Conservation (phyloP, 1,139 yeast species). For the Taphrina confusa region DNA sequence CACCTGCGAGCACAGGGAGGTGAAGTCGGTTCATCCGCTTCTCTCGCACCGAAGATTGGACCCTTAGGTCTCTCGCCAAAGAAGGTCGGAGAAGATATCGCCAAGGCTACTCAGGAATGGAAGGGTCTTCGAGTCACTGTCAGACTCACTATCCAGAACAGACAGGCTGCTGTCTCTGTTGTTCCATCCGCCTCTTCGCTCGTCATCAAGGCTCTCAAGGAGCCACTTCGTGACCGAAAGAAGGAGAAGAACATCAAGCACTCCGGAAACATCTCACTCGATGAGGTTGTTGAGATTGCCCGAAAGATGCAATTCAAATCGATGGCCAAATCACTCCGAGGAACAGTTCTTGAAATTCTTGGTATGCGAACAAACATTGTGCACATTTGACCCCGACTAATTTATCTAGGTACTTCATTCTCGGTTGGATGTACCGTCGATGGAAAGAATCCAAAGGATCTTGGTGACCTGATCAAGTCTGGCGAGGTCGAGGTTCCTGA, state of each 20-base stretch:
- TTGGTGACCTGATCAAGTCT: slow-evolving; percentile 46
- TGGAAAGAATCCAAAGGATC: slow-evolving; percentile 99
- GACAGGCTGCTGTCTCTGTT: slow-evolving; percentile 99
- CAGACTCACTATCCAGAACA: slow-evolving; percentile 97
- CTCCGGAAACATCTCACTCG: slow-evolving; percentile 97
- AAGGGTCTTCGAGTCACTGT: slow-evolving; percentile 97
- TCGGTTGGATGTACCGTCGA: slow-evolving; percentile 65
- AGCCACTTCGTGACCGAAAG: slow-evolving; percentile 99
- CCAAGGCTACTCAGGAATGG: slow-evolving; percentile 96
- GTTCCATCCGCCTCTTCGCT: slow-evolving; percentile 99
- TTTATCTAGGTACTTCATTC: slow-evolving; percentile 33
- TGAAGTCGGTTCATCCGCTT: slow-evolving; percentile 99
- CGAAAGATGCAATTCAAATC: slow-evolving; percentile 97
- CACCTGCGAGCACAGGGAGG: slow-evolving; percentile 99
- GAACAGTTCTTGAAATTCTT: slow-evolving; percentile 97
- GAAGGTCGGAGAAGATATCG: slow-evolving; percentile 99
- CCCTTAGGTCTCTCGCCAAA: slow-evolving; percentile 99
- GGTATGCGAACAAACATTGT: slow-evolving; percentile 64
- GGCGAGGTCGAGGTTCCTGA: slow-evolving; percentile 36
- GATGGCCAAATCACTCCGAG: slow-evolving; percentile 95
- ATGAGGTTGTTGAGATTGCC: slow-evolving; percentile 95
- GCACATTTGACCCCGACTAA: slow-evolving; percentile 50
- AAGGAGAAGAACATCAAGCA: slow-evolving; percentile 99
- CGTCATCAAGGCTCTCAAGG: slow-evolving; percentile 98
- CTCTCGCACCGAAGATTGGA: slow-evolving; percentile 99